Base-by-base conservation (phyloP, 1,284 basidiomycete genomes). In the Ceratobasidium sp. region DNA sequence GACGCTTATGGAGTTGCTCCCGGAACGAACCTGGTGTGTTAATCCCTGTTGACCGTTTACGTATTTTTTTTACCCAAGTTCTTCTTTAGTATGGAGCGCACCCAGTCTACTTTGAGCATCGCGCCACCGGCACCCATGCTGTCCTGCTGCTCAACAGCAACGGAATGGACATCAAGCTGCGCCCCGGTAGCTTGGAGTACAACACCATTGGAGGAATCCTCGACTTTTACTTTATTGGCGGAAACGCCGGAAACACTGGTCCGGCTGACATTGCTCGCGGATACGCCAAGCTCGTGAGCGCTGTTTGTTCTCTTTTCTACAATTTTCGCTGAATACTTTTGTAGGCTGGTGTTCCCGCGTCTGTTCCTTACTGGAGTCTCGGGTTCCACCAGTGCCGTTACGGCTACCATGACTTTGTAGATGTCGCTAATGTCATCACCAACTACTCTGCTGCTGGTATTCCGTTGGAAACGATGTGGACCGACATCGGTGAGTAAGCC, bases 201-300 rank as follows among this genome's bases (percentile, higher is more conserved):
- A 88, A 90, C 75, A 83, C 85, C 30, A 87, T 91, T 74, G 90
- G 90, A 3, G 89, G 89, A 11, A 82, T 90, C 0, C 78, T 91
- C 42, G 89, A 91, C 77, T 87, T 91, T 73, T 91, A 92, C 82
- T 92, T 92, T 80, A 81, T 92, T 44, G 85, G 88, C 33, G 90
- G 90, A 1, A 74, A 70, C 28, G 66, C 59, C 14, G 87, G 86
- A 76, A 82, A 84, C 74, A 85, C 81, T 1, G 84, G 88, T 75
- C 90, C 90, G 0, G 82, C 81, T 0, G 85, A 85, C 60, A 84
- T 89, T 0, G 83, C 86, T 11, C 82, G 83, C 73, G 90, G 92
- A 79, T 92, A 92, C 78, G 84, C 88, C 11, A 81, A 87, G 72
- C 76, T 90, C 33, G 84, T 84, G 36, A 63, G 61, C 49, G 25